Evolutionary conservation across 495 filamentous ascomycete genomes (phyloP).

Genomic region (Aspergillus nidulans): DNA sequence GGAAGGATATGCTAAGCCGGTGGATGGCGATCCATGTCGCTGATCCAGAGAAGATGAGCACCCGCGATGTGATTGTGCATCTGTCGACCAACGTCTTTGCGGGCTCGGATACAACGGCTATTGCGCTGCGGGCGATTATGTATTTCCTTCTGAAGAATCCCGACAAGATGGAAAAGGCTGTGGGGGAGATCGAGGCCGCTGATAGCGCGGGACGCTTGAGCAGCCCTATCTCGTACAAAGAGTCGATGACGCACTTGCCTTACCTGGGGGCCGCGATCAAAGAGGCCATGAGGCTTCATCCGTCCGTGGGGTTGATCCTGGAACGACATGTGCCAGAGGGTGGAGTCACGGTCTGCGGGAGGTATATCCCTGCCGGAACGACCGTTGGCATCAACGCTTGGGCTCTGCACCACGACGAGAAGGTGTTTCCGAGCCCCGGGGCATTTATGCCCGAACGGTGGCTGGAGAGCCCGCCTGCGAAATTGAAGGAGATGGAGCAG

Average conservation of each 20-base stretch:
- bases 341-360: slow-evolving; percentile 13
- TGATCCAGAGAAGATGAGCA: background rate
- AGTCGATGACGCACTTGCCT: slow-evolving; percentile 27
- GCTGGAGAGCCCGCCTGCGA: slow-evolving; percentile 35
- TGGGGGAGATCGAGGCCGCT: slow-evolving; percentile 16
- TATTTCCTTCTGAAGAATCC: slow-evolving; percentile 46
- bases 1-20: background rate
- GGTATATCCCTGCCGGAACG: slow-evolving; percentile 21
- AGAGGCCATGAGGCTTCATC: slow-evolving; percentile 34
- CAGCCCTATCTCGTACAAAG: slow-evolving; percentile 19
- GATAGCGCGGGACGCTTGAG: slow-evolving; percentile 33
- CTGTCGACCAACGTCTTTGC: slow-evolving; percentile 38
- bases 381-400: slow-evolving; percentile 27
- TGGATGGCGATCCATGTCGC: background rate
- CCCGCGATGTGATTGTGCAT: background rate
- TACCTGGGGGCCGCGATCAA: slow-evolving; percentile 47
- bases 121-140: slow-evolving; percentile 42
- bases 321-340: slow-evolving; percentile 30
- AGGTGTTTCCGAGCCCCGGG: slow-evolving; percentile 43
- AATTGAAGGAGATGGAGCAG: slow-evolving; percentile 41
- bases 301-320: slow-evolving; percentile 23
- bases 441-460: slow-evolving; percentile 49
- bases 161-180: slow-evolving; percentile 19
- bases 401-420: slow-evolving; percentile 24
- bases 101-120: slow-evolving; percentile 51